Evolutionary conservation across 495 filamentous ascomycete species (phyloP), one percentile per base, ranked within the genome.

Genomic region (Saxophila tyrrhenica): DNA sequence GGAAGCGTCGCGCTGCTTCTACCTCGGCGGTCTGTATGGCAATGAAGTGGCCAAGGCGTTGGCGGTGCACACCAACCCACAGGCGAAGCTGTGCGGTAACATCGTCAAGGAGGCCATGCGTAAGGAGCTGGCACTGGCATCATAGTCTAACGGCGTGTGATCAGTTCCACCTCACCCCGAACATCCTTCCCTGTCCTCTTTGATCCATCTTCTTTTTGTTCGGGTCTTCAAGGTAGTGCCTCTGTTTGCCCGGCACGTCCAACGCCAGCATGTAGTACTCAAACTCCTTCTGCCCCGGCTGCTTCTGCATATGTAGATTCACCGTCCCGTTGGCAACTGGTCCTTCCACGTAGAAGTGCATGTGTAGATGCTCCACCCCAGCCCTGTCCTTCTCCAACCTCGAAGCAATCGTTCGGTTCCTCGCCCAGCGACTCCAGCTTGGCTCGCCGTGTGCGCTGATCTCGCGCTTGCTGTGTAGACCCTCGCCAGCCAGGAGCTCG

Each of bases 321-420:
- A 92, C 90, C 13, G 82, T 70, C 8, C 92, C 92, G 19, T 75
- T 75, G 57, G 83, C 84, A 32, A 81, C 69, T 2, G 89, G 84
- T 1, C 92, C 92, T 70, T 91, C 84, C 39, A 95, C 86, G 66
- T 95, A 83, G 67, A 98, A 98, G 49, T 86, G 84, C 76, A 98
- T 87, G 44, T 75, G 73, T 57, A 96, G 61, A 70, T 96, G 89
- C 60, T 96, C 85, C 43, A 77, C 81, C 2, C 90, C 92, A 55
- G 77, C 69, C 3, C 72, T 67, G 65, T 96, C 91, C 55, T 77
- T 89, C 54, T 77, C 77, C 16, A 53, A 19, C 22, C 53, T 25
- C 10, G 51, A 58, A 38, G 87, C 81, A 63, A 97, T 85, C 35
- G 86, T 86, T 52, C 91, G 75, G 54, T 88, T 89, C 57, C 87